Evolutionary conservation across 2,329 filamentous ascomycete genomes (phyloP).

Genomic region (Ophiocordyceps unilateralis): DNA sequence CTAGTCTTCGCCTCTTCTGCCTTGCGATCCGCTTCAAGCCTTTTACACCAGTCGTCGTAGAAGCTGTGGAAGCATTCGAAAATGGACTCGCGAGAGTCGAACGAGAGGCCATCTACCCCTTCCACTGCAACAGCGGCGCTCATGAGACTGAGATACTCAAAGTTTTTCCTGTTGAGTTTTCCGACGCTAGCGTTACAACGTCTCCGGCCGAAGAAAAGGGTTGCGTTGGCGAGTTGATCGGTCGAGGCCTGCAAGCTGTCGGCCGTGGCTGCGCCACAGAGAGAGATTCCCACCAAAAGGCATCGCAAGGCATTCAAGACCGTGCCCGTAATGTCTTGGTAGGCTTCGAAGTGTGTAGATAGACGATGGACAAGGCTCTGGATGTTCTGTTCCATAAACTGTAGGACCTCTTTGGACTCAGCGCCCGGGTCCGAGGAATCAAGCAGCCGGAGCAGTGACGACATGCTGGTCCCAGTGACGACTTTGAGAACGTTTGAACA

Average conservation of each 20-base stretch:
- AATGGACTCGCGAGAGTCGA: constrained; percentile 32
- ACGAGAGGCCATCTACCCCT: constrained; percentile 22
- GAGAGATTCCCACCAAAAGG: constrained; percentile 55
- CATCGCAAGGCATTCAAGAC: constrained; percentile 65
- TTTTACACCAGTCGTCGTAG: constrained; percentile 65
- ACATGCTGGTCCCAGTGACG: constrained; percentile 32
- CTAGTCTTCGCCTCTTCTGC: constrained; percentile 57
- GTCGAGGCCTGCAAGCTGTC: constrained; percentile 20
- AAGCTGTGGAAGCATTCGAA: constrained; percentile 54
- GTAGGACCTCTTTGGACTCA: constrained; percentile 19
- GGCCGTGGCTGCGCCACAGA: constrained; percentile 30
- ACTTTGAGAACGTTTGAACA: constrained; percentile 60
- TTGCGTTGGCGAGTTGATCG: constrained; percentile 22
- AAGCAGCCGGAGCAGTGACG: constrained; percentile 13
- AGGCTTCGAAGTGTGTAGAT: constrained; percentile 51
- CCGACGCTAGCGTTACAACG: constrained; percentile 11
- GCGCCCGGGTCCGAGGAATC: constrained; percentile 6
- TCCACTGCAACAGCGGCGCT: constrained; percentile 26
- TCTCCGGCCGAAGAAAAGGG: constrained; percentile 39
- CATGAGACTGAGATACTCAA: constrained; percentile 26
- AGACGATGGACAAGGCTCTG: constrained; percentile 54
- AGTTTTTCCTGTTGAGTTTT: constrained; percentile 9
- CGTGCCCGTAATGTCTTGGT: constrained; percentile 71
- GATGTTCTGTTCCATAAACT: constrained; percentile 39
- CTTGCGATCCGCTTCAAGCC: constrained; percentile 59